Evolutionary conservation across 768 basidiomycete species (phyloP).

Genomic region (Terana coerulea): DNA sequence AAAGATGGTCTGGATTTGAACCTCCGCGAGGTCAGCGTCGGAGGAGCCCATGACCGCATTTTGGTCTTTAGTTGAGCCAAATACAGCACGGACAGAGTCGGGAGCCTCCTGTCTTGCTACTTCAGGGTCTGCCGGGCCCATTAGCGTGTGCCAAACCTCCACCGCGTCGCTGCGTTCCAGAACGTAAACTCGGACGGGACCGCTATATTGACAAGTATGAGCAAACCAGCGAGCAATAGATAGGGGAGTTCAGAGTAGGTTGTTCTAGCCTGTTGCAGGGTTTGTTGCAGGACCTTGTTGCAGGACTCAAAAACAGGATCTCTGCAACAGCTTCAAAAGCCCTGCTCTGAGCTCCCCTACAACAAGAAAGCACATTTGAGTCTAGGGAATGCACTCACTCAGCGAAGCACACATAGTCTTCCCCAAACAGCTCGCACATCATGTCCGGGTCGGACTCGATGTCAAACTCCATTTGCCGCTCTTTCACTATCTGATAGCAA

Average conservation of each 20-base stretch:
- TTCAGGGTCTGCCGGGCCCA: conserved; percentile 63
- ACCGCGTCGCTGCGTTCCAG: conserved; percentile 80
- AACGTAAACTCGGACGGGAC: conserved; percentile 90
- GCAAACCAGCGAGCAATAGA: neutral
- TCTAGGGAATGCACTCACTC: conserved; percentile 64
- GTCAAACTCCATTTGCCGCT: conserved; percentile 87
- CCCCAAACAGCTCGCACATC: conserved; percentile 75
- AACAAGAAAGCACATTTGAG: conserved; percentile 3
- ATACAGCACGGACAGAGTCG: conserved; percentile 68
- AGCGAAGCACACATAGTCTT: conserved; percentile 66
- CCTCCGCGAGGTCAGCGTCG: conserved; percentile 65
- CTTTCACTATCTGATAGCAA: conserved; percentile 67
- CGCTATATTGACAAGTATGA: no score
- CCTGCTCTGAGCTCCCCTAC: no score
- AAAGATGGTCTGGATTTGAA: conserved; percentile 75
- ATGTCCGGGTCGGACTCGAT: conserved; percentile 78
- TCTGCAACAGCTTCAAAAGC: no score
- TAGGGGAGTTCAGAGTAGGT: no score
- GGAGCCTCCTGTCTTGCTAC: conserved; percentile 52
- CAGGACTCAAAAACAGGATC: neutral
- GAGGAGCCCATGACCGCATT: conserved; percentile 75
- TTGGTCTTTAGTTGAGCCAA: conserved; percentile 49
- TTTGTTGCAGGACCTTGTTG: neutral
- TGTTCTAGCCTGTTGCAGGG: no score
- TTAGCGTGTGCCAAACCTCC: conserved; percentile 74